Evolutionary conservation across 176 grass and related monocot species (phyloP).

Genomic region (Dactylis glomerata): DNA sequence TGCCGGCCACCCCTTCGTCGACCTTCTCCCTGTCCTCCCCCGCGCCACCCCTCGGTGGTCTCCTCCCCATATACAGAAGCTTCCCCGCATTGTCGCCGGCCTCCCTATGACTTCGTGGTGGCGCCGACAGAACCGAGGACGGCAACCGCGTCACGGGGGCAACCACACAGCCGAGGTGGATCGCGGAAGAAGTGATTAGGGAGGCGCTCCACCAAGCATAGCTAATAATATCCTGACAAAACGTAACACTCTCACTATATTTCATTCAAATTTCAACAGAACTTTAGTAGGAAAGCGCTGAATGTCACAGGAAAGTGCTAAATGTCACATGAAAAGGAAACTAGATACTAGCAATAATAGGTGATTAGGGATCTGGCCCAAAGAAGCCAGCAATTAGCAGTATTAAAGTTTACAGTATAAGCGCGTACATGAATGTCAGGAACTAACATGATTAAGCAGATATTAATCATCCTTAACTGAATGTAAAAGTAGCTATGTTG

Average conservation of each 20-base stretch:
- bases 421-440: background rate
- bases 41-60: no score
- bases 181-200: no score
- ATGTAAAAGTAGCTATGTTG: background rate
- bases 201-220: no score
- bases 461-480: background rate
- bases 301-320: no score
- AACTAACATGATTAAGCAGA: background rate
- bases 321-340: background rate
- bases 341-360: background rate
- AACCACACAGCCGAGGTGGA: no score
- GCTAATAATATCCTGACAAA: background rate
- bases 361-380: background rate
- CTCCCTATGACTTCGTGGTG: no score
- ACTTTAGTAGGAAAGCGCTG: background rate
- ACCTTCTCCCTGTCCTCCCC: no score
- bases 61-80: no score
- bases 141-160: no score
- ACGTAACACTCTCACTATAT: background rate
- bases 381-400: background rate
- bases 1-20: no score
- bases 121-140: no score
- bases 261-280: background rate
- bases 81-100: no score
- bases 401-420: background rate